Conservation (phyloP, 73 alveolate species). For the Tetrahymena elliotti region DNA sequence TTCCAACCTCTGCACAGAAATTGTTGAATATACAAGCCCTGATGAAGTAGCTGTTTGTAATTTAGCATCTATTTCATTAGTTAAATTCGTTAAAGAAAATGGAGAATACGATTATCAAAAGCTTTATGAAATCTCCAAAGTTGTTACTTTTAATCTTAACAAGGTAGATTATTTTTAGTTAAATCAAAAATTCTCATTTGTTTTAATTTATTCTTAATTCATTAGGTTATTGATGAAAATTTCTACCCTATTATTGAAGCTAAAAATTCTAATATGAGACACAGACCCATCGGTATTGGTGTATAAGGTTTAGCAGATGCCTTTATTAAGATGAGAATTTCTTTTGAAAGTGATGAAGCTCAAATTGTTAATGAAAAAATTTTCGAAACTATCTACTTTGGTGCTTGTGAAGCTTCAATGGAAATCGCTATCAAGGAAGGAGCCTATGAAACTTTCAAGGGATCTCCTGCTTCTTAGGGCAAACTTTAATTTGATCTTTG, state of each 20-base stretch:
- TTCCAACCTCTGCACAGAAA: conserved; percentile 91
- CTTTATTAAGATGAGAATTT: conserved; percentile 67
- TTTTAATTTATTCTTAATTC: not conserved
- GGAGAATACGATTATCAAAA: conserved; percentile 68
- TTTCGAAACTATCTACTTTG: conserved; percentile 91
- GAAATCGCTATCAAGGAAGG: conserved; percentile 83
- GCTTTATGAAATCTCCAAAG: conserved; percentile 74
- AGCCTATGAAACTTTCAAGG: conserved; percentile 61
- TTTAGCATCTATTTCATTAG: conserved; percentile 86
- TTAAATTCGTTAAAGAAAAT: conserved; percentile 64
- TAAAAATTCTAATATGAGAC: conserved; percentile 73
- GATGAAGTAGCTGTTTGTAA: conserved; percentile 96
- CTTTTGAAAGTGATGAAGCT: conserved; percentile 87
- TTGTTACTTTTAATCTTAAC: conserved; percentile 64
- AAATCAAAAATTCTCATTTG: not conserved
- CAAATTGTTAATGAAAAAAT: conserved; percentile 61
- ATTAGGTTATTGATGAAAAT: conserved; percentile 73
- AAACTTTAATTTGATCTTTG: conserved; percentile 68
- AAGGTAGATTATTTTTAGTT: not conserved
- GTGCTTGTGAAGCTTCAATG: conserved; percentile 66
- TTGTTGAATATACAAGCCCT: conserved; percentile 81
- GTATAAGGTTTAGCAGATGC: conserved; percentile 96
- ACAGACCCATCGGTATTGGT: conserved; percentile 95
- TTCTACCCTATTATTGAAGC: conserved; percentile 80
- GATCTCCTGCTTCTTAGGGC: conserved; percentile 77